Evolutionary conservation across 371 early-diverging fungal genomes (phyloP).

Genomic region (Circinella minor): DNA sequence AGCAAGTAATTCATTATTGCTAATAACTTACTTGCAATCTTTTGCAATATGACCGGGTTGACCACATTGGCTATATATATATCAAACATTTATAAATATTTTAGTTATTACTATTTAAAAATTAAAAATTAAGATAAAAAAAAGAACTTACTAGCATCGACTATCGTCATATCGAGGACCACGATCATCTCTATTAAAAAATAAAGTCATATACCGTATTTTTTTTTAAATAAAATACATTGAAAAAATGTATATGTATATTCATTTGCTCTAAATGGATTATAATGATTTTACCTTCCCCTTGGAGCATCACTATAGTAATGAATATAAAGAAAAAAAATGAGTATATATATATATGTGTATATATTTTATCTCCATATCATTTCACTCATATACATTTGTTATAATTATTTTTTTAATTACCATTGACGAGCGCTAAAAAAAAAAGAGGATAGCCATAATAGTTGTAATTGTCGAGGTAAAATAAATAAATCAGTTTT

Average conservation of each 20-base stretch:
- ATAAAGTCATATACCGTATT: neutral
- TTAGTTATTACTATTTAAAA: too few species aligned
- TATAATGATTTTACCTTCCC: conserved; percentile 31
- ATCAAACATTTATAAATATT: too few species aligned
- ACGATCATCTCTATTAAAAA: conserved; percentile 37
- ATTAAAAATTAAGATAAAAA: too few species aligned
- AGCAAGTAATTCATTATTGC: neutral
- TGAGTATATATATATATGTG: too few species aligned
- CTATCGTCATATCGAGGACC: conserved; percentile 44
- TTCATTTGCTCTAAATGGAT: neutral
- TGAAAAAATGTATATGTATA: neutral
- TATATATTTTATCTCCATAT: too few species aligned
- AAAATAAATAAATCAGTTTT: neutral
- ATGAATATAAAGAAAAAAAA: too few species aligned
- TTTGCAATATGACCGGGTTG: conserved; percentile 42
- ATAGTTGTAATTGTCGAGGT: too few species aligned
- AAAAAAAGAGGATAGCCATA: too few species aligned
- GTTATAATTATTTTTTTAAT: neutral
- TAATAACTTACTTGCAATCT: conserved; percentile 42
- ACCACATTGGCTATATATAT: conserved; percentile 31
- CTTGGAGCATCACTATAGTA: conserved; percentile 35
- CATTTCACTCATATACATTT: too few species aligned
- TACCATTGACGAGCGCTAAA: neutral
- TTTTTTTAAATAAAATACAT: too few species aligned
- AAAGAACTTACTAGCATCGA: conserved; percentile 29